These are phyloP conservation scores for Fusarium humuli DNA, from an alignment of 2,329 filamentous ascomycete species.

Conservation along the genomic window DNA sequence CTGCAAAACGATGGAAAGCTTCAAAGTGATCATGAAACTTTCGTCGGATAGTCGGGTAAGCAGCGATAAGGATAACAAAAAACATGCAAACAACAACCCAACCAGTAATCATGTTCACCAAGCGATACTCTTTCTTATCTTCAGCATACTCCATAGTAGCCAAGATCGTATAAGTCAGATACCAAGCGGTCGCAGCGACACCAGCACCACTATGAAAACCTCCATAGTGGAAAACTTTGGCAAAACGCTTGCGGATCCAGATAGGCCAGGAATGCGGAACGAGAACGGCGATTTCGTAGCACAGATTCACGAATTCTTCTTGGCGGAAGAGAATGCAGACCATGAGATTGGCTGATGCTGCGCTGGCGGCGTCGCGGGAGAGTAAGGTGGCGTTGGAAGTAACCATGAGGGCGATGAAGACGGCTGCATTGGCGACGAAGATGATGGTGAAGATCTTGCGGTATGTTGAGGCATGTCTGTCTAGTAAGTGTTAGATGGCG, in stretches of 20 bases:
- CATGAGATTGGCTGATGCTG: slow-evolving; percentile 25
- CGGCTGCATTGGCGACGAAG: not conserved
- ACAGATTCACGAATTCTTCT: slow-evolving; percentile 20
- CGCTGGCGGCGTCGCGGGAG: slow-evolving; percentile 14
- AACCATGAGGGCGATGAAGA: not conserved
- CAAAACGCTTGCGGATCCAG: not conserved
- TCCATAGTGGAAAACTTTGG: slow-evolving; percentile 21
- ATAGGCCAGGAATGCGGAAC: slow-evolving; percentile 20
- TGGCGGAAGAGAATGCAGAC: slow-evolving; percentile 20
- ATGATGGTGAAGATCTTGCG: slow-evolving; percentile 9
- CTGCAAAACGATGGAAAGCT: slow-evolving; percentile 21
- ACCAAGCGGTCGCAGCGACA: slow-evolving; percentile 16
- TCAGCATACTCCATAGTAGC: slow-evolving; percentile 10
- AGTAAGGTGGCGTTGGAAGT: not conserved
- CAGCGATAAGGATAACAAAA: slow-evolving; percentile 8
- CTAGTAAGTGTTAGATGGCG: not conserved
- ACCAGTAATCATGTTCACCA: slow-evolving; percentile 18
- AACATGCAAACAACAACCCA: slow-evolving; percentile 22
- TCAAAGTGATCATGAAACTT: slow-evolving; percentile 25
- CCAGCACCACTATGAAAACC: slow-evolving; percentile 24
- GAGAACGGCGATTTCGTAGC: slow-evolving; percentile 17
- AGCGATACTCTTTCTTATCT: not conserved
- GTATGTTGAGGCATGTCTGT: slow-evolving; percentile 10
- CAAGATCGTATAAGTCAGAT: slow-evolving; percentile 8
- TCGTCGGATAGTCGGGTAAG: slow-evolving; percentile 10